phyloP scores from a whole-genome alignment of 1,284 basidiomycete species.

The Trametes versicolor region DNA sequence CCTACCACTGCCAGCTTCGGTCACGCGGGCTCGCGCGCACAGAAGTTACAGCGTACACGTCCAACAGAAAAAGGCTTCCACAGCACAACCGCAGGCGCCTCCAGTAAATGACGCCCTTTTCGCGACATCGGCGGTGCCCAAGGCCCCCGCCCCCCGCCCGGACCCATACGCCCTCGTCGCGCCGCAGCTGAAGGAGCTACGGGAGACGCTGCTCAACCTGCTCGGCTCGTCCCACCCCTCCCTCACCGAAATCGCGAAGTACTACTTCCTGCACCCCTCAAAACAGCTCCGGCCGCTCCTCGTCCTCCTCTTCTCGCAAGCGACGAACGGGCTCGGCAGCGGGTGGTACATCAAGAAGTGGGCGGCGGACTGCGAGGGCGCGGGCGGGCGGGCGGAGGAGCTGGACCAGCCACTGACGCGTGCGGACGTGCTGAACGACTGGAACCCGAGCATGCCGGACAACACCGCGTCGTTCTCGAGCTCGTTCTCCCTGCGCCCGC shows the following conservation, averaged over 20 bases:
- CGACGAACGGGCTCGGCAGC: conserved; percentile 84
- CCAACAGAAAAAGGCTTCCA: conserved; percentile 36
- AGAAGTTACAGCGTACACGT: conserved; percentile 45
- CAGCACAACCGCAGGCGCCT: conserved; percentile 31
- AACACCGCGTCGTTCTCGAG: conserved; percentile 63
- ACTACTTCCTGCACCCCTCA: conserved; percentile 90
- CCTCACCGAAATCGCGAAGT: conserved; percentile 89
- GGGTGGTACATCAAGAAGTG: conserved; percentile 59
- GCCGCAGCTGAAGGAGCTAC: conserved; percentile 79
- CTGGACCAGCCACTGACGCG: conserved; percentile 79
- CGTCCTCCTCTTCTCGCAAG: conserved; percentile 90
- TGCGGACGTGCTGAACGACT: conserved; percentile 84
- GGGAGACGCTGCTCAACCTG: conserved; percentile 80
- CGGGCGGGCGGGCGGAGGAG: conserved; percentile 54
- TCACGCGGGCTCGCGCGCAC: conserved; percentile 38
- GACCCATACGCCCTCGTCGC: conserved; percentile 80
- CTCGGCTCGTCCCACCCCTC: conserved; percentile 91
- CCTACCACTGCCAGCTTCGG: conserved; percentile 31
- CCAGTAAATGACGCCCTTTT: conserved; percentile 29
- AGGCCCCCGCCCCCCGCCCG: conserved; percentile 40
- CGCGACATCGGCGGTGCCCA: conserved; percentile 26
- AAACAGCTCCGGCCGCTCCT: conserved; percentile 94
- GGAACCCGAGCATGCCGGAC: conserved; percentile 84
- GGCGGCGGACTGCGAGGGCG: conserved; percentile 55
- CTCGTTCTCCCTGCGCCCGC: conserved; percentile 55